Conservation (phyloP, 257 asterid species). For the Solanum paucissectum region DNA sequence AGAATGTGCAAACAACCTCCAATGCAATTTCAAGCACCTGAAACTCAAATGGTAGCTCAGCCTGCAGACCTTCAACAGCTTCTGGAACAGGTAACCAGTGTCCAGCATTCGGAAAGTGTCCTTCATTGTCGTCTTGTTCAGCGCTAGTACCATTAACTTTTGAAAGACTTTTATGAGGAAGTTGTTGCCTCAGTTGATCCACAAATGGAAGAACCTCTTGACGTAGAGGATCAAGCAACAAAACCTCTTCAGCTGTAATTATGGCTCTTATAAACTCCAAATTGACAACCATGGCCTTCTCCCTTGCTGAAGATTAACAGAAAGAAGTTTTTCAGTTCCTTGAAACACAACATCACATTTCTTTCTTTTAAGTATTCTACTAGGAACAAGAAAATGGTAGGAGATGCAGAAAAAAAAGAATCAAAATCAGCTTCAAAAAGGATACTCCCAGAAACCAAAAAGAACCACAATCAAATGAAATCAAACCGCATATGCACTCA, state of each 20-base stretch:
- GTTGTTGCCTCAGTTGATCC: conserved; percentile 84
- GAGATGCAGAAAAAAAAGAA: background rate
- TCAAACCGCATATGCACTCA: background rate
- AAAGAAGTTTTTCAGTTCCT: background rate
- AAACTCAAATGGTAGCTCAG: conserved; percentile 96
- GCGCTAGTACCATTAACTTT: conserved; percentile 14
- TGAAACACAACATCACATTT: background rate
- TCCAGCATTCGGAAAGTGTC: conserved; percentile 40
- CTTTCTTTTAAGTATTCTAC: background rate
- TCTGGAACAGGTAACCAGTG: conserved; percentile 58
- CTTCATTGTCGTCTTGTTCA: conserved; percentile 45
- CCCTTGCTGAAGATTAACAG: conserved; percentile 62
- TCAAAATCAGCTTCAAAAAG: background rate
- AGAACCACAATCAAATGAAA: background rate
- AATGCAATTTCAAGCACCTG: conserved; percentile 95
- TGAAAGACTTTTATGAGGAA: conserved; percentile 38
- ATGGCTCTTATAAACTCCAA: conserved; percentile 90
- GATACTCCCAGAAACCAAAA: background rate
- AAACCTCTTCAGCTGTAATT: conserved; percentile 87
- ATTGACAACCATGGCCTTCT: conserved; percentile 94
- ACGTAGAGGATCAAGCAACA: conserved; percentile 86
- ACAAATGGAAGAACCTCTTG: conserved; percentile 98
- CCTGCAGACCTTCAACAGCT: conserved; percentile 65
- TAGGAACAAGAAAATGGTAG: background rate
- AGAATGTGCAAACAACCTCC: conserved; percentile 79